Conservation (phyloP, 2,329 filamentous ascomycete species). For the Tolypocladium nubicola region DNA sequence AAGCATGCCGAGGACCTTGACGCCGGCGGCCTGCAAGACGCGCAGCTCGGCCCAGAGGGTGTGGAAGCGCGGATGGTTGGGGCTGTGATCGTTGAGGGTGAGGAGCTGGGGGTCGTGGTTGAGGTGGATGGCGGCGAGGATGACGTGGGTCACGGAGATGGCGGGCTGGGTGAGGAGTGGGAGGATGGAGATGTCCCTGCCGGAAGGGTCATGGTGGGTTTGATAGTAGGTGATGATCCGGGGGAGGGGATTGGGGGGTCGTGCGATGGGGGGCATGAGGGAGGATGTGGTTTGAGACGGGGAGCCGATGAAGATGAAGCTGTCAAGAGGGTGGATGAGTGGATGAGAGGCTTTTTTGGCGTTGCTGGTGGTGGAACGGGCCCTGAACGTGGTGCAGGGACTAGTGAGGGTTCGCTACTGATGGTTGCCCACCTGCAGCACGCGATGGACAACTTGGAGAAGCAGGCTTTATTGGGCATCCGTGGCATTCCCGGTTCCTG, state of each 20-base stretch:
- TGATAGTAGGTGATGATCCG: constrained; percentile 44
- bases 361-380: not conserved
- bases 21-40: constrained; percentile 58
- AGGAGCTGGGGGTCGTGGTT: constrained; percentile 56
- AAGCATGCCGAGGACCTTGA: constrained; percentile 78
- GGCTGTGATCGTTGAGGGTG: constrained; percentile 71
- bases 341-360: not conserved
- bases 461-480: too few species aligned
- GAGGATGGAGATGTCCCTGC: constrained; percentile 39
- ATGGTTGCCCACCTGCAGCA: too few species aligned
- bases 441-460: too few species aligned
- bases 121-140: constrained; percentile 78
- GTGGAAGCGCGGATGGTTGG: constrained; percentile 54
- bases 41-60: constrained; percentile 71
- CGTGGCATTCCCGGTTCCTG: too few species aligned
- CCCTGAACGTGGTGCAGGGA: not conserved
- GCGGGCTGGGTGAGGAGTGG: constrained; percentile 36
- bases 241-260: constrained; percentile 21
- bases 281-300: constrained; percentile 8
- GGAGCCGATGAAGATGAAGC: constrained; percentile 10
- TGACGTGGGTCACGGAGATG: constrained; percentile 62
- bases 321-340: not conserved
- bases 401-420: too few species aligned
- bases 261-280: constrained; percentile 19
- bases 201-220: constrained; percentile 36